Evolutionary conservation across 1,284 basidiomycete species (phyloP), one percentile per base, ranked within the genome.

Genomic region (Trichosporon faecale): DNA sequence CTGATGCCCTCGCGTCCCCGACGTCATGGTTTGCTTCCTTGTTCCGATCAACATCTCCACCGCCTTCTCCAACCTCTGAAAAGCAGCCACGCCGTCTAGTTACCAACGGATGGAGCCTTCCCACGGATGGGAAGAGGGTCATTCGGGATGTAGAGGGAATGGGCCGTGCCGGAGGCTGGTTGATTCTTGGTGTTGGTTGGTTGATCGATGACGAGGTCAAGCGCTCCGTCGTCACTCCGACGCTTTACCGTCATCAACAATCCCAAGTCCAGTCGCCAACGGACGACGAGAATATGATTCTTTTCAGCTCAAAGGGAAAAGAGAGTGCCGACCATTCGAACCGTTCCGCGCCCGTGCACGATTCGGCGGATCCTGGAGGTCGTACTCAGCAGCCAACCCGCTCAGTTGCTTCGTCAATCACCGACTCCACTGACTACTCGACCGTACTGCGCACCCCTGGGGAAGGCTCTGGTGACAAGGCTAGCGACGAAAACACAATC

Each of bases 161-260:
- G 79, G 81, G 80, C 16, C 73, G 80, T 6, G 81, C 81, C 2
- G 79, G 74, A 6, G 80, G 76, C 18, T 82, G 81, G 81, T 74
- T 80, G 31, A 74, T 80, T 7, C 68, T 82, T 2, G 81, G 81
- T 23, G 61, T 82, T 2, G 79, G 78, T 0, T 80, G 78, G 78
- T 65, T 79, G 11, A 75, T 81, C 12, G 76, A 80, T 4, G 52
- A 61, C 2, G 76, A 81, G 57, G 14, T 29, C 7, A 7, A 14
- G 1, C 60, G 49, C 18, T 25, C 29, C n/a, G 63, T 61, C 21
- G 60, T 25, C n/a, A 44, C 35, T 49, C 33, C 25, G 1, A 7
- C 31, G n/a, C 63, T 35, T 3, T 29, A 21, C 11, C 31, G 25
- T 33, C 37, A n/a, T 16, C 25, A 25, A 46, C 18, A 60, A 37